phyloP scores from a whole-genome alignment of 768 basidiomycete species.

The Leccinum uliginosum region DNA sequence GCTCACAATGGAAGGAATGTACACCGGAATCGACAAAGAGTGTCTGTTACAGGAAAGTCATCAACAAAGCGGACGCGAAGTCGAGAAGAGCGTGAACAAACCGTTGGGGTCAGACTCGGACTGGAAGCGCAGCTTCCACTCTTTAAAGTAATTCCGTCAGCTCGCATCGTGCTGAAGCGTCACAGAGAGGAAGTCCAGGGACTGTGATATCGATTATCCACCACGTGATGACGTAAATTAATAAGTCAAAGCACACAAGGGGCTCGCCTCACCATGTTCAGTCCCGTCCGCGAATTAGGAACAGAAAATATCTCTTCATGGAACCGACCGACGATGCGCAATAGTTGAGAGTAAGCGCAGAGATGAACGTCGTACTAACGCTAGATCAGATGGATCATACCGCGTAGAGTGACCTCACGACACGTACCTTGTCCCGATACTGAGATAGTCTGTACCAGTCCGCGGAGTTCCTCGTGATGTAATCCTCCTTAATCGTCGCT shows the following conservation, averaged over 20 bases:
- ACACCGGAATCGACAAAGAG: constrained; percentile 56
- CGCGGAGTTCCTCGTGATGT: constrained; percentile 63
- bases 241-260: background rate
- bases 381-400: background rate
- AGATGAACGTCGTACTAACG: constrained; percentile 71
- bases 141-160: constrained; percentile 58
- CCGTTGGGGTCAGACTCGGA: constrained; percentile 58
- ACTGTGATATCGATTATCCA: constrained; percentile 41
- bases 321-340: constrained; percentile 69
- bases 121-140: constrained; percentile 59
- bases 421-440: constrained; percentile 52
- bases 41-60: constrained; percentile 41
- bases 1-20: constrained; percentile 71
- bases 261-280: constrained; percentile 52
- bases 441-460: constrained; percentile 74
- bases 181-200: constrained; percentile 62
- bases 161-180: constrained; percentile 56
- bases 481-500: constrained; percentile 89
- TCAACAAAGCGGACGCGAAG: background rate
- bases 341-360: constrained; percentile 65
- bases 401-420: background rate
- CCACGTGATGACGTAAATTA: constrained; percentile 2
- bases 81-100: constrained; percentile 20
- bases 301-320: constrained; percentile 77
- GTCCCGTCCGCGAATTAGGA: constrained; percentile 57